Conservation (phyloP, 1,284 basidiomycete genomes). For the Schizopora paradoxa region DNA sequence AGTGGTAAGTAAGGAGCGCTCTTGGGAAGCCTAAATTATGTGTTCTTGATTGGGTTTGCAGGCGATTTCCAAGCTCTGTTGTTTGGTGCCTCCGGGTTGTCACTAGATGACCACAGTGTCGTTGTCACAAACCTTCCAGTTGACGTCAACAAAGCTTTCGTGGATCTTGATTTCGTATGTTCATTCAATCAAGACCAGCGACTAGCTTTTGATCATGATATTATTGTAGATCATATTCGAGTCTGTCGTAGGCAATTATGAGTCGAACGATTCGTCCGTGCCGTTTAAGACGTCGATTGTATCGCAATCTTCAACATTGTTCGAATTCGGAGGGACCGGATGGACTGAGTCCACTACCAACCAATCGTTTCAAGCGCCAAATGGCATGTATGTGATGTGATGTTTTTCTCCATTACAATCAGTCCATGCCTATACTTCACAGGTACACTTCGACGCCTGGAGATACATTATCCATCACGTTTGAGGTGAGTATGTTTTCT, state of each 20-base stretch:
- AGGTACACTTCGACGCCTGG: conserved; percentile 11
- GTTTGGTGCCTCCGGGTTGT: conserved; percentile 12
- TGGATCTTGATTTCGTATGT: conserved; percentile 24
- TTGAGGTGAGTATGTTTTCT: conserved; percentile 8
- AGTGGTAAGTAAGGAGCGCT: too few species aligned
- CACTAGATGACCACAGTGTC: conserved; percentile 11
- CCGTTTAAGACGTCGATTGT: too few species aligned
- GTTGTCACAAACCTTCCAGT: conserved; percentile 13
- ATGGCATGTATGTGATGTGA: conserved; percentile 13
- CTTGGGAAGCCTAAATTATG: too few species aligned
- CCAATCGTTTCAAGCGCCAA: not conserved
- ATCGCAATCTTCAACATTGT: conserved; percentile 1
- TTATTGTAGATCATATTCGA: conserved; percentile 17
- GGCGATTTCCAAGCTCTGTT: conserved; percentile 13
- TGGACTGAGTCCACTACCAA: conserved; percentile 4
- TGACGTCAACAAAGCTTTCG: not conserved
- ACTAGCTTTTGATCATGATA: conserved; percentile 13
- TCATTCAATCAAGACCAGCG: not conserved
- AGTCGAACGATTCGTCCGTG: too few species aligned
- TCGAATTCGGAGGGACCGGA: conserved; percentile 7
- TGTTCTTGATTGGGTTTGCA: too few species aligned
- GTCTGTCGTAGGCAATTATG: not conserved
- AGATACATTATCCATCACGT: conserved; percentile 6
- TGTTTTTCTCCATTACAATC: too few species aligned
- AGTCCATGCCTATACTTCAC: too few species aligned